Evolutionary conservation across 495 filamentous ascomycete genomes (phyloP).

Genomic region (Filosporella fistucella): DNA sequence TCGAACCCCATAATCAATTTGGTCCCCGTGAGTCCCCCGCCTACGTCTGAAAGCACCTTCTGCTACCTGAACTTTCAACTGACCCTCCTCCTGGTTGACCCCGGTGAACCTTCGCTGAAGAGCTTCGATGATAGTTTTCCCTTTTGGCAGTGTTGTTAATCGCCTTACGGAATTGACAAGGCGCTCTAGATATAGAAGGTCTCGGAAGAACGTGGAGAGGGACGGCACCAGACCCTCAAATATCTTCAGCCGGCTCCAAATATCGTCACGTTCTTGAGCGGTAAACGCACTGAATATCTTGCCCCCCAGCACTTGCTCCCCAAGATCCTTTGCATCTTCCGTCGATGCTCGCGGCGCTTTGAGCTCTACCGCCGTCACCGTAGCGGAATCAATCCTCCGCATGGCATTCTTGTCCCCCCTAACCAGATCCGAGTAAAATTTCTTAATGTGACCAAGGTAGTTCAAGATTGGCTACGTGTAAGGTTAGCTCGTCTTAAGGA

Average conservation of each 20-base stretch:
- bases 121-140: too few species aligned
- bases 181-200: too few species aligned
- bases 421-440: not conserved
- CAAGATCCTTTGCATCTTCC: conserved; percentile 9
- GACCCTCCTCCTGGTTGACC: too few species aligned
- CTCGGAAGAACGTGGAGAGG: conserved; percentile 15
- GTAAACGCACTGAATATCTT: conserved; percentile 11
- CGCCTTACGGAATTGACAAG: too few species aligned
- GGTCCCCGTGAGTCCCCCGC: too few species aligned
- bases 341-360: conserved; percentile 6
- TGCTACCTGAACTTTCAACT: too few species aligned
- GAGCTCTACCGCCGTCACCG: conserved; percentile 10
- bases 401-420: conserved; percentile 8
- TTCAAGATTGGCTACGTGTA: conserved; percentile 22
- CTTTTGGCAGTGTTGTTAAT: too few species aligned
- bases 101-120: too few species aligned
- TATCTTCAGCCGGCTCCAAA: not conserved
- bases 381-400: conserved; percentile 8
- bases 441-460: conserved; percentile 16
- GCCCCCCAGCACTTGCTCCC: not conserved
- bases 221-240: conserved; percentile 6
- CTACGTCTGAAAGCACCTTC: too few species aligned
- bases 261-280: conserved; percentile 8
- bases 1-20: too few species aligned
- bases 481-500: not conserved